These are phyloP conservation scores for Globisporangium solare DNA, from an alignment of 352 stramenopile genomes.

Conservation along the genomic window DNA sequence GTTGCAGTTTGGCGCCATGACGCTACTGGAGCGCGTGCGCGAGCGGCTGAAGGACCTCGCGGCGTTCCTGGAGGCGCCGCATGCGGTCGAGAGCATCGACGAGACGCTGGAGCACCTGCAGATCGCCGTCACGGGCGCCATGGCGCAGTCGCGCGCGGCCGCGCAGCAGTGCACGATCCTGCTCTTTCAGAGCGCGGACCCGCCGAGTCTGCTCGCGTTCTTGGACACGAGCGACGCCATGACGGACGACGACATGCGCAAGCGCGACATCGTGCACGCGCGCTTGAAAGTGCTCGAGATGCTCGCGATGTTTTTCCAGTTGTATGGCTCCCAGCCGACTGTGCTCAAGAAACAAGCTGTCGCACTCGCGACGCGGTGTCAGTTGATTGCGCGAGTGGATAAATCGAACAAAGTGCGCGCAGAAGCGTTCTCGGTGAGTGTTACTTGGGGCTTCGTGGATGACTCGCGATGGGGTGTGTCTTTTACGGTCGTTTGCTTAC, in stretches of 20 bases:
- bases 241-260: slow-evolving; percentile 49
- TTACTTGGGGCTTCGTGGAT: no score
- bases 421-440: slow-evolving; percentile 33
- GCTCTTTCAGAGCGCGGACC: slow-evolving; percentile 49
- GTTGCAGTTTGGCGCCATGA: slow-evolving; percentile 18
- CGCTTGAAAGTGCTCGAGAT: slow-evolving; percentile 45
- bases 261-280: slow-evolving; percentile 47
- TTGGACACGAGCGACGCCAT: slow-evolving; percentile 43
- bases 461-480: not conserved
- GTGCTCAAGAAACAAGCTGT: slow-evolving; percentile 44
- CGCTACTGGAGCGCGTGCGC: slow-evolving; percentile 28
- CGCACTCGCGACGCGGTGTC: slow-evolving; percentile 36
- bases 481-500: not conserved
- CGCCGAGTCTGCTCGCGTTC: slow-evolving; percentile 53
- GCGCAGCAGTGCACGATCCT: slow-evolving; percentile 65
- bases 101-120: slow-evolving; percentile 58
- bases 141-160: slow-evolving; percentile 48
- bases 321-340: slow-evolving; percentile 38
- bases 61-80: slow-evolving; percentile 50
- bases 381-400: slow-evolving; percentile 46
- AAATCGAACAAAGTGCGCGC: slow-evolving; percentile 65
- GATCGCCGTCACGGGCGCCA: slow-evolving; percentile 33
- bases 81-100: slow-evolving; percentile 61
- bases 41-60: slow-evolving; percentile 58
- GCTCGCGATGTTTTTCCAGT: slow-evolving; percentile 46